These are phyloP conservation scores for Penicillium maclennaniae DNA, from an alignment of 495 filamentous ascomycete genomes.

Conservation along the genomic window DNA sequence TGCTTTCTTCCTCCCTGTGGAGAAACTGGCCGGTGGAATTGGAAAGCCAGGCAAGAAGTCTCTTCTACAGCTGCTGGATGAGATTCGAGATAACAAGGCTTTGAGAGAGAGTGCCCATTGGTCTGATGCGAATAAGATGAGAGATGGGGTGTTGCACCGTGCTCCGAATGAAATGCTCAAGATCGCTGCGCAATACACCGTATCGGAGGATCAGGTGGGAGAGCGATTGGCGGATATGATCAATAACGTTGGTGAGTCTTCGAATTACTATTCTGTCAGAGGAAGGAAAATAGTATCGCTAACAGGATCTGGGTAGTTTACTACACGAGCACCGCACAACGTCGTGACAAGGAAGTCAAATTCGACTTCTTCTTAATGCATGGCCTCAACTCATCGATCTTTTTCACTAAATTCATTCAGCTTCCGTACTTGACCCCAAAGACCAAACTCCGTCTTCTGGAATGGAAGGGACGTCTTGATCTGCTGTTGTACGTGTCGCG, in stretches of 20 bases:
- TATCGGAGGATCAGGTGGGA: constrained; percentile 60
- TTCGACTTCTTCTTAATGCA: constrained; percentile 86
- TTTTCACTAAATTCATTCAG: constrained; percentile 53
- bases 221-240: constrained; percentile 73
- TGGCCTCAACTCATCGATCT: constrained; percentile 58
- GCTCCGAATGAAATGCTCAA: constrained; percentile 60
- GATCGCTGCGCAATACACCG: constrained; percentile 55
- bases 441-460: constrained; percentile 62
- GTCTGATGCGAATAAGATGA: constrained; percentile 58
- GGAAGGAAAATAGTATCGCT: not conserved
- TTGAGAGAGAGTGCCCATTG: constrained; percentile 46
- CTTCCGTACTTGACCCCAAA: constrained; percentile 25
- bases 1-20: constrained; percentile 49
- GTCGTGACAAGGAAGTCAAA: constrained; percentile 59
- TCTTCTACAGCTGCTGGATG: constrained; percentile 56
- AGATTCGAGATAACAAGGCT: constrained; percentile 52
- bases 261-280: not conserved
- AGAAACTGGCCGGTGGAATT: constrained; percentile 43
- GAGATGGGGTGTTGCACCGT: constrained; percentile 60
- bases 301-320: constrained; percentile 39
- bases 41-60: constrained; percentile 38
- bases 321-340: constrained; percentile 58
- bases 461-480: constrained; percentile 72
- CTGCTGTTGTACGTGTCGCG: constrained; percentile 64
- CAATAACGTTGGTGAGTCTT: constrained; percentile 50